These are phyloP conservation scores for Malbranchea zuffiana DNA, from an alignment of 2,329 filamentous ascomycete species.

Conservation along the genomic window DNA sequence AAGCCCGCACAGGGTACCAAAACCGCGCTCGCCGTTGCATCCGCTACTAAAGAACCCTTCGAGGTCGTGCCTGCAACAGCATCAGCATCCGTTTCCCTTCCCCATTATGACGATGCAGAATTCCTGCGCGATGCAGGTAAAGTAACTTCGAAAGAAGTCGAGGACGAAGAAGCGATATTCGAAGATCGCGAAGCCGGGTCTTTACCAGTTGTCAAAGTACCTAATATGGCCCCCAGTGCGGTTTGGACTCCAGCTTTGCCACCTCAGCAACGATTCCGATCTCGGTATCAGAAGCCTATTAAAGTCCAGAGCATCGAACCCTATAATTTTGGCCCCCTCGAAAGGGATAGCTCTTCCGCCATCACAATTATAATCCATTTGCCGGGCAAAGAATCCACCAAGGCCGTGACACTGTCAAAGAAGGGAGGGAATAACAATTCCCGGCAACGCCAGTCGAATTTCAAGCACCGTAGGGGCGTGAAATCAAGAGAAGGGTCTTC, in stretches of 20 bases:
- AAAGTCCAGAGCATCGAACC: slow-evolving; percentile 41
- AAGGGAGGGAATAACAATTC: slow-evolving; percentile 21
- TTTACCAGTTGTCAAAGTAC: slow-evolving; percentile 59
- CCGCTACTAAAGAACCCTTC: slow-evolving; percentile 55
- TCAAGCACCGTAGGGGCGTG: slow-evolving; percentile 24
- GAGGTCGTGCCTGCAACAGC: slow-evolving; percentile 45
- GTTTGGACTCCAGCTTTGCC: slow-evolving; percentile 50
- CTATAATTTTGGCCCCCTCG: slow-evolving; percentile 31
- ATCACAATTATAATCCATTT: slow-evolving; percentile 36
- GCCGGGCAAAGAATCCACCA: slow-evolving; percentile 37
- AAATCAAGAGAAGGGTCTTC: slow-evolving; percentile 31
- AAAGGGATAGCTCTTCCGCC: slow-evolving; percentile 28
- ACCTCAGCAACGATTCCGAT: slow-evolving; percentile 25
- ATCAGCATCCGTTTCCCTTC: slow-evolving; percentile 62
- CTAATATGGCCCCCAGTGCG: slow-evolving; percentile 49
- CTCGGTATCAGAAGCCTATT: slow-evolving; percentile 45
- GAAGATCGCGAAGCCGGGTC: slow-evolving; percentile 73
- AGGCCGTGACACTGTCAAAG: slow-evolving; percentile 30
- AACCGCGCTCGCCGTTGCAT: slow-evolving; percentile 49
- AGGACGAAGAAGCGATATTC: slow-evolving; percentile 69
- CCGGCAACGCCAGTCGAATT: slow-evolving; percentile 19
- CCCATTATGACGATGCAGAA: slow-evolving; percentile 31
- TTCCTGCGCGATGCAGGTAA: slow-evolving; percentile 35
- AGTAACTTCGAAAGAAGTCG: slow-evolving; percentile 55
- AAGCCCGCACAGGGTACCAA: slow-evolving; percentile 37